Evolutionary conservation across 257 asterid species (phyloP).

Genomic region (Solanum virginianum): DNA sequence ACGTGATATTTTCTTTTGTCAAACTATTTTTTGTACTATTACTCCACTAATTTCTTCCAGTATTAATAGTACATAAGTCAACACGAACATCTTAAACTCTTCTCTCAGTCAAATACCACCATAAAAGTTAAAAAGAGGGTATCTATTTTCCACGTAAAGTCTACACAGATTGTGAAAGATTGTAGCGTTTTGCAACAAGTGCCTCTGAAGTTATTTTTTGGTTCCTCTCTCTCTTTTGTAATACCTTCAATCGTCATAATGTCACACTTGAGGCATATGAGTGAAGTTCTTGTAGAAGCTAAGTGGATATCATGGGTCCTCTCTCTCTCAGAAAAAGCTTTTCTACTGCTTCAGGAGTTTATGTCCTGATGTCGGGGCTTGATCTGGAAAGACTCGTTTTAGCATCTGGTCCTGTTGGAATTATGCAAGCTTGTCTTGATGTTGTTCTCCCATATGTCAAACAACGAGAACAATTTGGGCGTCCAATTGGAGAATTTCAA

Average conservation of each 20-base stretch:
- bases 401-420: constrained; percentile 92
- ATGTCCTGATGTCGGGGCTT: constrained; percentile 97
- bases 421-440: constrained; percentile 96
- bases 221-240: background rate
- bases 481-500: constrained; percentile 88
- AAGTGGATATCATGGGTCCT: background rate
- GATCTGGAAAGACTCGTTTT: constrained; percentile 96
- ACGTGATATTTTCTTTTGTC: background rate
- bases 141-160: background rate
- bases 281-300: background rate
- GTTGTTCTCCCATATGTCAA: constrained; percentile 82
- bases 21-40: background rate
- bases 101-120: background rate
- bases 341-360: constrained; percentile 62
- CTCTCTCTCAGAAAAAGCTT: background rate
- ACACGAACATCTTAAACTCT: background rate
- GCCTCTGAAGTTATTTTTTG: background rate
- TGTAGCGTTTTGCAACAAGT: background rate
- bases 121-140: background rate
- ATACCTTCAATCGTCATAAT: background rate
- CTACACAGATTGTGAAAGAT: background rate
- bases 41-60: background rate
- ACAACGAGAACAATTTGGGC: constrained; percentile 89
- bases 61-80: background rate
- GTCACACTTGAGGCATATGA: background rate